phyloP scores from a whole-genome alignment of 1,284 basidiomycete genomes.

The Marasmius tenuissimus region DNA sequence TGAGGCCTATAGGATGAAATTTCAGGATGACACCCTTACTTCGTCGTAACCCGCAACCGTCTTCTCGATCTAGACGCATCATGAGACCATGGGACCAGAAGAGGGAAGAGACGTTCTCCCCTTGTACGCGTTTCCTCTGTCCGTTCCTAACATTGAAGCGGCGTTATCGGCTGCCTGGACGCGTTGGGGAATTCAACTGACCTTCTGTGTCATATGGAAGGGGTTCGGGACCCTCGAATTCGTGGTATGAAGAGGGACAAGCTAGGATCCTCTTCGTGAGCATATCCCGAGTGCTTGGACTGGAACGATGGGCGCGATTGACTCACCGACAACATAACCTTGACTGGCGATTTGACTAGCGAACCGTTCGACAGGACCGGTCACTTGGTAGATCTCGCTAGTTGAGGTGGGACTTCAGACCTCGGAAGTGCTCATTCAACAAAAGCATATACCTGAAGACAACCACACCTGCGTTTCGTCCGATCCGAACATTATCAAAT shows the following conservation, averaged over 20 bases:
- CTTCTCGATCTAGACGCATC: constrained; percentile 72
- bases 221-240: constrained; percentile 85
- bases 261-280: constrained; percentile 38
- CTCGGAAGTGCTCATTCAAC: neutral
- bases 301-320: neutral
- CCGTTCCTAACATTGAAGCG: constrained; percentile 50
- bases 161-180: neutral
- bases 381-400: constrained; percentile 86
- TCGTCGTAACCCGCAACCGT: constrained; percentile 82
- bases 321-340: constrained; percentile 74
- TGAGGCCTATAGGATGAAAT: neutral
- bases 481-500: constrained; percentile 6
- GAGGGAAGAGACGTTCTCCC: constrained; percentile 32
- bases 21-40: constrained; percentile 36
- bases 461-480: constrained; percentile 56
- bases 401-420: neutral
- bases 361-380: constrained; percentile 85
- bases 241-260: constrained; percentile 84
- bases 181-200: constrained; percentile 19
- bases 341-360: constrained; percentile 92
- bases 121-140: constrained; percentile 89
- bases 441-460: constrained; percentile 66
- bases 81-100: neutral
- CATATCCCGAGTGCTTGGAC: neutral
- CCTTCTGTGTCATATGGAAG: constrained; percentile 88